Base-by-base conservation (phyloP, 176 grass and related monocot species). In the Rhynchospora pubera region DNA sequence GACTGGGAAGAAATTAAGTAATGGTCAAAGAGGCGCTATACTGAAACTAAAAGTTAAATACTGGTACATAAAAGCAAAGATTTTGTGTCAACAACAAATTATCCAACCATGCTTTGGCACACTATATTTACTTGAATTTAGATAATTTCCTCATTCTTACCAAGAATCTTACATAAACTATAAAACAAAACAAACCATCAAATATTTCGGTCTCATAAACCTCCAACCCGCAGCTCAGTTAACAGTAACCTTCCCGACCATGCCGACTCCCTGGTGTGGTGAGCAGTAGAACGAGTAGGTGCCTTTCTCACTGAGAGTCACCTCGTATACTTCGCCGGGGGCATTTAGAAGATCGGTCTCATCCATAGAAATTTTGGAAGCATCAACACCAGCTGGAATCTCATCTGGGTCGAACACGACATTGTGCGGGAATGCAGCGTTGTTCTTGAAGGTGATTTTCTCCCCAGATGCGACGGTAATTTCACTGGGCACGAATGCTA, bases 371-470 rank as follows among this genome's bases (percentile, higher is more conserved):
- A 98, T 98, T 77, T 88, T 86, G 77, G 81, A 6, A 8, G 48
- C 87, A 79, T 94, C 78, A 0, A 98, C 95, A 21, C 90, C 95
- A 9, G 85, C 21, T 0, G 95, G 95, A 66, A 98, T 85, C 16
- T 83, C 95, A 73, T 98, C 95, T 82, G 94, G 91, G 82, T 98
- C 95, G 85, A 98, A 98, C 4, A 98, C 89, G 0, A 98, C 48
- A 84, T 98, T 98, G 90, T 98, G 95, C 12, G 95, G 95, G 95
- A 9, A 98, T 1, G 85, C 92, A 9, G 82, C 95, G 87, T 98
- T 98, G 92, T 98, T 98, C 89, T 94, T 98, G 90, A 98, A 98
- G 11, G 83, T 85, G 71, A 98, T 98, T 52, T 83, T 89, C 66
- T 98, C 95, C 23, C 95, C 95, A 3, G 92, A 1, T 22, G 93